Evolutionary conservation across 306 rosid genomes (phyloP), one percentile per base, ranked within the genome.

Genomic region (Pyrus communis): DNA sequence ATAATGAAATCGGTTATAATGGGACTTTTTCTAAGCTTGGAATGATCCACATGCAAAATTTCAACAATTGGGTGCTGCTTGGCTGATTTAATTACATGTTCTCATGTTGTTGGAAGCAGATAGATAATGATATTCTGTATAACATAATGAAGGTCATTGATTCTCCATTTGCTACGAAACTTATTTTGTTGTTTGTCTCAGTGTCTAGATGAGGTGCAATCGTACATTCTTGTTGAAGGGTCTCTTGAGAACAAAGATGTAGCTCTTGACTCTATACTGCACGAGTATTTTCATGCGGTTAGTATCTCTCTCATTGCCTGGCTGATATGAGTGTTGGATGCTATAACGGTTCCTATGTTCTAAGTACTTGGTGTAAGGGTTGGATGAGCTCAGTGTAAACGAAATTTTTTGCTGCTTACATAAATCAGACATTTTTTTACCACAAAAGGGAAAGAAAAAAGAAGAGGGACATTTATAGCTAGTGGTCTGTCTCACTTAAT

Each of bases 161-260:
- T 58, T 66, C 33, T 25, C 35, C 13, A 69, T 72, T 69, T 45
- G 17, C 28, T 66, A 66, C 9, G 12, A 66, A 65, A 19, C 49
- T 67, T 42, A 40, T 11, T 21, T 79, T 79, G 28, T 64, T 83
- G 57, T 77, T 75, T 82, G 73, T 80, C 84, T 73, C 88, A 94
- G 96, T 78, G 81, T 77, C 82, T 94, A 45, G 97, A 94, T 35
- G 98, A 94, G 82, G 91, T 94, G 75, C 98, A 94, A 75, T 90
- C 95, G 0, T 94, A 94, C 82, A 87, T 94, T 77, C 84, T 94
- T 42, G 96, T 86, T 2, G 91, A 89, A 80, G 87, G 95, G 87
- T 80, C 82, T 57, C 38, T 77, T 22, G 74, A 89, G 71, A 79
- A 82, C 43, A 79, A 84, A 68, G 76, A 85, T 77, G 83, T 85